A percentile compares a stretch with the other conserved stretches of the same genome.
These are phyloP conservation scores for Corymbia citriodora DNA, from an alignment of 441 rosid species.

Conservation along the genomic window DNA sequence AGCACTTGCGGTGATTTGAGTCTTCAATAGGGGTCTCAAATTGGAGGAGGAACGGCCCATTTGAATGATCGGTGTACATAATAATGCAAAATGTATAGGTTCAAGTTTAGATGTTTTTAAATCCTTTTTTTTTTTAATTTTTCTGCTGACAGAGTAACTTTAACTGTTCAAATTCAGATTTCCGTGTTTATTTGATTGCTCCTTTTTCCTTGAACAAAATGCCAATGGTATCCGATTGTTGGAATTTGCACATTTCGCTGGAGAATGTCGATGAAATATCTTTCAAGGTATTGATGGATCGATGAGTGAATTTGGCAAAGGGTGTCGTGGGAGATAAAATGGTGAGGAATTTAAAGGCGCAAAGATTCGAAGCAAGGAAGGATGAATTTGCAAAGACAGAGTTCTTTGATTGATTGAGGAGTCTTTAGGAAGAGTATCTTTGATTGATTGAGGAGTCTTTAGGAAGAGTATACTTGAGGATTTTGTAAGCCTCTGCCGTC, in stretches of 20 bases:
- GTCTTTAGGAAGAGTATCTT: rapidly evolving
- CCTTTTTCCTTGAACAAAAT: not conserved
- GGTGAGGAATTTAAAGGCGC: rapidly evolving
- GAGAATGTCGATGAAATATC: not conserved
- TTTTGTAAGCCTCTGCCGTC: rapidly evolving
- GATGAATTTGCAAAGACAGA: rapidly evolving
- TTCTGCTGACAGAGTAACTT: not conserved
- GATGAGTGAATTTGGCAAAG: not conserved
- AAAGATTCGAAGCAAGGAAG: rapidly evolving
- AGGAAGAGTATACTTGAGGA: not conserved
- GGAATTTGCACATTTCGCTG: rapidly evolving
- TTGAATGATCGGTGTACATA: not conserved
- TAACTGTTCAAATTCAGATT: not conserved
- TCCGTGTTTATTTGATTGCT: not conserved
- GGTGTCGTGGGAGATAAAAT: too few relatives aligned
- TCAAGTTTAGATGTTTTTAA: not conserved
- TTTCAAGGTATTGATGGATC: rapidly evolving
- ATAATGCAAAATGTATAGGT: not conserved
- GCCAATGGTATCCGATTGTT: rapidly evolving
- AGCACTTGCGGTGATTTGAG: not conserved
- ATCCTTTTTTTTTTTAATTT: rapidly evolving
- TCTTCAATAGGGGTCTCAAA: not conserved
- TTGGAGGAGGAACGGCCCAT: not conserved
- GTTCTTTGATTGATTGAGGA: not conserved
- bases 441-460: too few relatives aligned